Conservation (phyloP, 2,329 filamentous ascomycete species). For the Didymella lethalis region DNA sequence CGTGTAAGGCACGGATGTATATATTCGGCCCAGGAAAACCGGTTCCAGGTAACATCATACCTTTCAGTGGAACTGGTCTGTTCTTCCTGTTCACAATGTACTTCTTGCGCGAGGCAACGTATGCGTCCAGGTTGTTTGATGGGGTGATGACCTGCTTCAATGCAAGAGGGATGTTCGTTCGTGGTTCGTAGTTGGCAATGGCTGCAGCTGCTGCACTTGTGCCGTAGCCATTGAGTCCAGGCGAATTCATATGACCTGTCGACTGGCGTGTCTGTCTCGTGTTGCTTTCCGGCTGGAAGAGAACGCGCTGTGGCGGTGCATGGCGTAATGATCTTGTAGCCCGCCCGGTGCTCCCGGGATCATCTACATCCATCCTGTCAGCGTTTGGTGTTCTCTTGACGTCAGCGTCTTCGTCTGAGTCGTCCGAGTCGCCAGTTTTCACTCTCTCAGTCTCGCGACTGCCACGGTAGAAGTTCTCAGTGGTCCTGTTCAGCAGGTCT, state of each 20-base stretch:
- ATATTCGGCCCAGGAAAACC: constrained; percentile 84
- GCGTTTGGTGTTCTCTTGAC: constrained; percentile 58
- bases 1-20: constrained; percentile 85
- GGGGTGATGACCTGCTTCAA: constrained; percentile 79
- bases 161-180: constrained; percentile 67
- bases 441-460: constrained; percentile 57
- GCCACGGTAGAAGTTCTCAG: constrained; percentile 73
- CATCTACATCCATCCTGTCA: constrained; percentile 60
- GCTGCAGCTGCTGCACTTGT: constrained; percentile 59
- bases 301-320: constrained; percentile 82
- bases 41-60: constrained; percentile 69
- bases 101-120: constrained; percentile 65
- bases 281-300: constrained; percentile 82
- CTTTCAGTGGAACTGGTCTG: constrained; percentile 49
- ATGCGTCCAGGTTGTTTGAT: constrained; percentile 74
- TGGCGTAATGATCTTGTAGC: constrained; percentile 68
- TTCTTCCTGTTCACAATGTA: constrained; percentile 57
- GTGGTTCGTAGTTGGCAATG: constrained; percentile 74
- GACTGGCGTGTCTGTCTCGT: constrained; percentile 69
- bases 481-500: constrained; percentile 76
- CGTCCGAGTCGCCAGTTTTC: constrained; percentile 61
- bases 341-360: constrained; percentile 55
- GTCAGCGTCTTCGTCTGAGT: constrained; percentile 54
- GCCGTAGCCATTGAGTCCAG: constrained; percentile 53
- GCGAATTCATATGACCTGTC: constrained; percentile 51